Evolutionary conservation across 108 stramenopile species (phyloP), one percentile per base, ranked within the genome.

Genomic region (Asterionellopsis glacialis): DNA sequence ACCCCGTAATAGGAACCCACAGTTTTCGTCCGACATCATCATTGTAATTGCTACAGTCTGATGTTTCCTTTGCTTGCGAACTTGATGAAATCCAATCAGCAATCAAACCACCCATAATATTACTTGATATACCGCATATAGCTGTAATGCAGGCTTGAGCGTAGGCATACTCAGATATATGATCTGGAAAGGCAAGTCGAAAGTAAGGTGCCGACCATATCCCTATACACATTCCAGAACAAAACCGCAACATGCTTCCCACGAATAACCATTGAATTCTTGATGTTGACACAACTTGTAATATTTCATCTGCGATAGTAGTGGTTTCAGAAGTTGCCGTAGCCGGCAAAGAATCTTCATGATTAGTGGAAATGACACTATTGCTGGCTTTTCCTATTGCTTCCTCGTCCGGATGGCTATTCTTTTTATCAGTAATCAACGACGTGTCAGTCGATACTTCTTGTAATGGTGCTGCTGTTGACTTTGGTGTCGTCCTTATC

Each of bases 161-260:
- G 38, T 90, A 77, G 0, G 90, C 88, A 61, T 85, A 91, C 19
- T 82, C 67, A 11, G 76, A 41, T 1, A 76, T 74, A 60, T 77
- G 59, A 44, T 90, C 89, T 16, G 91, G 84, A 66, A 90, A 95
- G 21, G 73, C 74, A 39, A 72, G 58, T 58, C 87, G 79, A 66
- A 87, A 92, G 67, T 77, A 94, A 3, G 95, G 85, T 23, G 90
- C 85, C n/a, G 76, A 74, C 95, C 95, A 95, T 41, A 94, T 75
- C 11, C 88, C 95, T 56, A 95, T 91, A 40, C 78, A 76, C 33
- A 94, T 61, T 14, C 95, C 95, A 7, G 95, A 84, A 41, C 73
- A 88, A 61, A 95, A 95, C 10, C 95, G 82, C 44, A 89, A 61
- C 57, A 93, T 80, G 12, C 76, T 69, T 49, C 79, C 92, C 25